Base-by-base conservation (phyloP, 163 green algal species). In the Scenedesmus sp. region DNA sequence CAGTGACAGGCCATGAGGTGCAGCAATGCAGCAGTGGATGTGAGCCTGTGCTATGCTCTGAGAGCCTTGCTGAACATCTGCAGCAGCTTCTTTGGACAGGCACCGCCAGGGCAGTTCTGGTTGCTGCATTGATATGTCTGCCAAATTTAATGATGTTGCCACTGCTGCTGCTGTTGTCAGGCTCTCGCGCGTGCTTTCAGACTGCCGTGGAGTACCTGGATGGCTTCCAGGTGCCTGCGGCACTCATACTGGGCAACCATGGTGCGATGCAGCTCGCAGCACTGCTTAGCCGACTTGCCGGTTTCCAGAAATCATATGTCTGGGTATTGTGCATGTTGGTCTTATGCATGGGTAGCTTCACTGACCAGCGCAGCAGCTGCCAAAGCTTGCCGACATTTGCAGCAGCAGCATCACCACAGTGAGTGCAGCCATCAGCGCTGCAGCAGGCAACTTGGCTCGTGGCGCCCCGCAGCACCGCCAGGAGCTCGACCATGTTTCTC, bases 171-270 rank as follows among this genome's bases (percentile, higher is more conserved):
- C 26, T 65, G 24, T 43, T 37, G 26, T 70, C 87, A 91, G 93
- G 94, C 24, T 95, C 92, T 6, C 81, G 59, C 13, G 88, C 70
- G 9, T 98, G 96, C 92, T 98, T 98, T 44, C 43, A 95, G 65
- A 93, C 86, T 5, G 96, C 94, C 20, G 81, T n/a, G 80, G 49
- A 83, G 49, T 93, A 91, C 73, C 68, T 93, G 2, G 24, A 87
- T 13, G 30, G 73, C 42, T 93, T 91, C 86, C 72, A 78, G 0
- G 33, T 94, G 43, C 95, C 94, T 22, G 70, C 87, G 15, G 93
- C 90, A 0, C 88, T 97, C 24, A 92, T 98, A 10, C 80, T 91
- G 0, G 96, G 96, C 49, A 98, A 98, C 81, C 96, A 98, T 86
- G 95, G 85, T 89, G 78, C 6, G 89, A 1, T 13, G 18, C 33